A percentile compares a stretch with the other conserved stretches of the same genome.
These are phyloP conservation scores for Leucocoprinus birnbaumii DNA, from an alignment of 768 basidiomycete genomes.

Conservation along the genomic window DNA sequence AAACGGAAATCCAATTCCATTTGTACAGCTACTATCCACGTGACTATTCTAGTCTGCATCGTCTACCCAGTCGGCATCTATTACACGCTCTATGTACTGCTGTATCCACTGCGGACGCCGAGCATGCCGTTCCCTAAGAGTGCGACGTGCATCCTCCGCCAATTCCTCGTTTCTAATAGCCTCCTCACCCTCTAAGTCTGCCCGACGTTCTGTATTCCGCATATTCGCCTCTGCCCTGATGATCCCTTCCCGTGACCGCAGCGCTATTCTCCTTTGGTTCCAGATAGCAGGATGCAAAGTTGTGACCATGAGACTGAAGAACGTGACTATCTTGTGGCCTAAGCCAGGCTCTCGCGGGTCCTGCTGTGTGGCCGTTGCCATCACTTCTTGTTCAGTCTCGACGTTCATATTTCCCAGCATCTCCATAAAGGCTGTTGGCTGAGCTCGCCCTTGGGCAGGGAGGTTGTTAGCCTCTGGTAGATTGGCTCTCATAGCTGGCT, in stretches of 20 bases:
- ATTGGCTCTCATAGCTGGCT: slow-evolving; percentile 13
- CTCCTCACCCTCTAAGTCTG: slow-evolving; percentile 17
- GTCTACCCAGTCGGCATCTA: slow-evolving; percentile 66
- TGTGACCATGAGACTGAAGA: slow-evolving; percentile 51
- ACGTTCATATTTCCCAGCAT: slow-evolving; percentile 57
- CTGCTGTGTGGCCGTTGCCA: slow-evolving; percentile 30
- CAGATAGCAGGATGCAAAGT: slow-evolving; percentile 76
- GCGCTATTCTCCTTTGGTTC: slow-evolving; percentile 58
- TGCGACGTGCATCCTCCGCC: slow-evolving; percentile 34
- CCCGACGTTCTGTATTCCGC: slow-evolving; percentile 27
- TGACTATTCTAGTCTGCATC: slow-evolving; percentile 44
- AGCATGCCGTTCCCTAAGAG: slow-evolving; percentile 45
- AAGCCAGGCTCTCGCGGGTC: slow-evolving; percentile 43
- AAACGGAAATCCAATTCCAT: slow-evolving; percentile 9
- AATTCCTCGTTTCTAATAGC: slow-evolving; percentile 24
- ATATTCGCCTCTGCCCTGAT: slow-evolving; percentile 63
- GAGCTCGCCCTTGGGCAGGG: slow-evolving; percentile 26
- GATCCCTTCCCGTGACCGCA: slow-evolving; percentile 62
- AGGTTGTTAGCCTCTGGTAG: slow-evolving; percentile 15
- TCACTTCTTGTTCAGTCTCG: slow-evolving; percentile 46
- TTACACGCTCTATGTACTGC: slow-evolving; percentile 62
- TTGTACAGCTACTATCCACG: slow-evolving; percentile 18
- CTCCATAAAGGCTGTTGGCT: slow-evolving; percentile 39
- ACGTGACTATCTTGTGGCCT: slow-evolving; percentile 47
- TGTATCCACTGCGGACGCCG: slow-evolving; percentile 61